Percentiles rank a stretch among this genome's conserved stretches.
These are phyloP conservation scores for Ophiostoma piceae DNA, from an alignment of 2,329 filamentous ascomycete species.

Conservation along the genomic window DNA sequence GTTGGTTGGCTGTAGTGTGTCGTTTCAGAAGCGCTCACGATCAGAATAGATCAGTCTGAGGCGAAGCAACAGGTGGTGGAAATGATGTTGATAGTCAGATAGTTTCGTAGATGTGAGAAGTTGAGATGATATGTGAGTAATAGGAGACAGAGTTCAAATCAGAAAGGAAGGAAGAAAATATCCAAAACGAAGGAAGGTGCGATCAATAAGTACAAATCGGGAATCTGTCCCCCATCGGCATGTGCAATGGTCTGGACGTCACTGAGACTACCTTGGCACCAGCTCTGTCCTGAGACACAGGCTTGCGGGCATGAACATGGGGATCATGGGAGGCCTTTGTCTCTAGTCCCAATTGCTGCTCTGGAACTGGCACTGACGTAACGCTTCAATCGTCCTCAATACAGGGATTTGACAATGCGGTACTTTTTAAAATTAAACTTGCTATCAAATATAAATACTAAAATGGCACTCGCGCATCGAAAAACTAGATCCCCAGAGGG, in stretches of 20 bases:
- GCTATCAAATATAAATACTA: background rate
- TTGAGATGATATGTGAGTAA: background rate
- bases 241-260: background rate
- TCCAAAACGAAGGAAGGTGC: background rate
- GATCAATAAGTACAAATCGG: background rate
- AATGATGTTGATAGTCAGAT: background rate
- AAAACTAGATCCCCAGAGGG: conserved; percentile 7
- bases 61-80: background rate
- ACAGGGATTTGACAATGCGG: background rate
- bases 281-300: conserved; percentile 14
- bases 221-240: background rate
- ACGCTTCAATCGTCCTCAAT: background rate
- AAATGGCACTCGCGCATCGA: background rate
- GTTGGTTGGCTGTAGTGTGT: conserved; percentile 19
- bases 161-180: background rate
- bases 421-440: conserved; percentile 14
- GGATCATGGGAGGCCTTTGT: conserved; percentile 17
- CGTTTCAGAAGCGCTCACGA: conserved; percentile 27
- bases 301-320: too few species aligned
- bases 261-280: conserved; percentile 9
- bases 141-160: too few species aligned
- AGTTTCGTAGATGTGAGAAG: background rate
- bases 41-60: background rate
- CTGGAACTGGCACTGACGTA: conserved; percentile 13
- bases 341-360: background rate